These are phyloP conservation scores for Marsdenia floribunda DNA, from an alignment of 257 asterid species.

Conservation along the genomic window DNA sequence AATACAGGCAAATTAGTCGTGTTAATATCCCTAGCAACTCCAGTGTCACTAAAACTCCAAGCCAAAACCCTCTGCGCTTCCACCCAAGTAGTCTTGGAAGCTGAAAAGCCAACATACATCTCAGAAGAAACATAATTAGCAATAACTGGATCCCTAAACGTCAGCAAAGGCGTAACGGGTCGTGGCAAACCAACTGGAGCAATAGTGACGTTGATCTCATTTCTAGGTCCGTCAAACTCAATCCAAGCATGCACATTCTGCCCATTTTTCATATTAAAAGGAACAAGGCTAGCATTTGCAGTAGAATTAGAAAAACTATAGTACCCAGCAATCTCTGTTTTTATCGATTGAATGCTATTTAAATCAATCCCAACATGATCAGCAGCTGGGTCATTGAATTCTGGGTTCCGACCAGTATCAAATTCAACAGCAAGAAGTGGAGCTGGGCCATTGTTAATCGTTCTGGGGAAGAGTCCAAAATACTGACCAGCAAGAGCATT, in stretches of 20 bases:
- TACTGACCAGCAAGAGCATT: slow-evolving; percentile 55
- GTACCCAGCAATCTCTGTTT: slow-evolving; percentile 43
- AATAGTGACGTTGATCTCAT: slow-evolving; percentile 59
- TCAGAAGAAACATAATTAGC: slow-evolving; percentile 42
- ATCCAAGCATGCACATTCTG: slow-evolving; percentile 71
- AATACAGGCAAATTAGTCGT: slow-evolving; percentile 63
- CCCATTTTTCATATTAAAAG: slow-evolving; percentile 54
- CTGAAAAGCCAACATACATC: slow-evolving; percentile 74
- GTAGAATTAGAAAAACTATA: slow-evolving; percentile 16
- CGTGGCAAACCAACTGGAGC: slow-evolving; percentile 56
- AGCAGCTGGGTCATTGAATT: slow-evolving; percentile 48
- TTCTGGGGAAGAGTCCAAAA: slow-evolving; percentile 51
- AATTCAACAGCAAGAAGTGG: slow-evolving; percentile 70
- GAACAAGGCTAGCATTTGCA: slow-evolving; percentile 25
- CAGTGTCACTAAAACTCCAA: slow-evolving; percentile 80
- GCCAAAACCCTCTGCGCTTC: slow-evolving; percentile 70
- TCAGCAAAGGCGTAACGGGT: slow-evolving; percentile 41
- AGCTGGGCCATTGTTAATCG: slow-evolving; percentile 29
- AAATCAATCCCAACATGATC: slow-evolving; percentile 68
- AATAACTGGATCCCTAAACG: slow-evolving; percentile 31
- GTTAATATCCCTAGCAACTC: slow-evolving; percentile 60
- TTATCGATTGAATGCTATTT: slow-evolving; percentile 36
- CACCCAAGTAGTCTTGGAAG: slow-evolving; percentile 65
- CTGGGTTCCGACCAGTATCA: slow-evolving; percentile 68
- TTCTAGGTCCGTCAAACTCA: slow-evolving; percentile 53